Percentiles rank a stretch among this genome's conserved stretches.
Evolutionary conservation across 371 early-diverging fungal genomes (phyloP).

Genomic region (Mucor lusitanicus): DNA sequence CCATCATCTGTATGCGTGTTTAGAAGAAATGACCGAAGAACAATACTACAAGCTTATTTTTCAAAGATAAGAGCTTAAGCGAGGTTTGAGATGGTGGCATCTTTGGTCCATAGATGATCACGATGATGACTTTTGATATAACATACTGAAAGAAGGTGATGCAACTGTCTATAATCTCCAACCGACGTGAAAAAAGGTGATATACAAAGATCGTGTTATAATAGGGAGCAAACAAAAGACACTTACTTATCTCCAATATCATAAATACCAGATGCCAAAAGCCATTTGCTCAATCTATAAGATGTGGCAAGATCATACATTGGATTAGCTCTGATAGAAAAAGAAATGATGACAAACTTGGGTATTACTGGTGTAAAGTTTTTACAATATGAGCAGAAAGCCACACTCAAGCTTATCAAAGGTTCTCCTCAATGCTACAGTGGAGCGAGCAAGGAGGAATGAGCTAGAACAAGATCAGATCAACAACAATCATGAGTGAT

Average conservation of each 20-base stretch:
- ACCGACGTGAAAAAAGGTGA: neutral
- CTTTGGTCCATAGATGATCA: too few species aligned
- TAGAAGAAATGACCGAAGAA: too few species aligned
- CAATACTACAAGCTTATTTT: too few species aligned
- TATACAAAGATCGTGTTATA: neutral
- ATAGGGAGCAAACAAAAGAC: neutral
- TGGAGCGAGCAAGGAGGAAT: neutral
- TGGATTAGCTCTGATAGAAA: neutral
- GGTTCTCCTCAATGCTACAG: neutral
- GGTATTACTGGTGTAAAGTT: neutral
- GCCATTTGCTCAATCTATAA: neutral
- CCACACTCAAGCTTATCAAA: neutral
- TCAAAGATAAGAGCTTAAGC: too few species aligned
- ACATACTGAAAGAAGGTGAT: too few species aligned
- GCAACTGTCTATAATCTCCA: neutral
- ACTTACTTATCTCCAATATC: neutral
- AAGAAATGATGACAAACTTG: neutral
- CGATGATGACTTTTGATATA: too few species aligned
- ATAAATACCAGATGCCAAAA: neutral
- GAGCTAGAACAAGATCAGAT: neutral
- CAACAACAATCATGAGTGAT: neutral
- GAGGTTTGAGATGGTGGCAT: too few species aligned
- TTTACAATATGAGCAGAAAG: neutral
- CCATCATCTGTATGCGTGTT: too few species aligned
- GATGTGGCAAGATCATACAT: neutral